These are phyloP conservation scores for Bacterosira constricta DNA, from an alignment of 108 stramenopile genomes.

Conservation along the genomic window DNA sequence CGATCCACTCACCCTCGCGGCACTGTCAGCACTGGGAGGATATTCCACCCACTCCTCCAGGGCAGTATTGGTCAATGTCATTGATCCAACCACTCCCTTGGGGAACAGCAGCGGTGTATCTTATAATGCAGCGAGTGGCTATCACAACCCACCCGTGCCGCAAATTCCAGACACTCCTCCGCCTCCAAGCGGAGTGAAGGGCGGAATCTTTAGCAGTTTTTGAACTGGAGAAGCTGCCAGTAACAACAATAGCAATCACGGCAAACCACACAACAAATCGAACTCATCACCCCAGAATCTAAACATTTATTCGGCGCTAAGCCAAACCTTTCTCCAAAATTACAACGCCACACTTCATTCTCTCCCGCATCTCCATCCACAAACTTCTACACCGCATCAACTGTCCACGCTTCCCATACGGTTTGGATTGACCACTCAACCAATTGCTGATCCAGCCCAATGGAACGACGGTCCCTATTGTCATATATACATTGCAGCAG, in stretches of 20 bases:
- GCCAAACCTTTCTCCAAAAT: conserved; percentile 45
- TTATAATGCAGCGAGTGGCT: too few relatives aligned
- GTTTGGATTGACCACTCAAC: conserved; percentile 44
- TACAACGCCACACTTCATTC: conserved; percentile 64
- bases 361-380: conserved; percentile 58
- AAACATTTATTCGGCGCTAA: conserved; percentile 53
- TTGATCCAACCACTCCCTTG: conserved; percentile 80
- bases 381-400: conserved; percentile 28
- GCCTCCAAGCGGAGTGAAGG: conserved; percentile 2
- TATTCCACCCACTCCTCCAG: conserved; percentile 22
- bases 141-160: conserved; percentile 17
- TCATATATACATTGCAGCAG: conserved; percentile 81
- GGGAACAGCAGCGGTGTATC: not conserved
- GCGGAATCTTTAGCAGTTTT: not conserved
- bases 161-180: conserved; percentile 18
- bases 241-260: conserved; percentile 2
- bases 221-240: not conserved
- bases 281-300: not conserved
- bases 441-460: conserved; percentile 53
- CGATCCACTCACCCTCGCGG: conserved; percentile 25
- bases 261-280: not conserved
- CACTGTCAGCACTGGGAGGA: conserved; percentile 12
- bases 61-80: conserved; percentile 60
- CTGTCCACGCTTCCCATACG: conserved; percentile 49
- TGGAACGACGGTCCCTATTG: conserved; percentile 84